These are phyloP conservation scores for Crassisporium funariophilum DNA, from an alignment of 768 basidiomycete species.

Conservation along the genomic window DNA sequence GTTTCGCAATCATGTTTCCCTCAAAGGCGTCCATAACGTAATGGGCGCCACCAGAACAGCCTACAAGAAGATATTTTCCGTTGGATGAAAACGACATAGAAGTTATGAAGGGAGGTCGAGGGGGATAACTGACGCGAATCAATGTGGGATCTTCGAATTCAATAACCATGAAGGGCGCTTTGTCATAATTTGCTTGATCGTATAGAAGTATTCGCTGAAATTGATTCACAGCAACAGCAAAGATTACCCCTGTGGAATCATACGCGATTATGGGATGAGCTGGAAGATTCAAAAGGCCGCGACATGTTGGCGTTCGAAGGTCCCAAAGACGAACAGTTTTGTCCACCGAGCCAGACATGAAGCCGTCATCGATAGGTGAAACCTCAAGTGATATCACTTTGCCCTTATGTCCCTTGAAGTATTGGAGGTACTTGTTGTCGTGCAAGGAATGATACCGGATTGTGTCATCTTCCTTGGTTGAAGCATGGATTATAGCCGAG, in stretches of 20 bases:
- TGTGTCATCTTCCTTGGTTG: slow-evolving; percentile 94
- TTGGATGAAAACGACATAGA: slow-evolving; percentile 89
- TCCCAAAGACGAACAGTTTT: slow-evolving; percentile 98
- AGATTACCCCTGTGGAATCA: slow-evolving; percentile 79
- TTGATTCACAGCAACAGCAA: slow-evolving; percentile 84
- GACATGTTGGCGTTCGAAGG: slow-evolving; percentile 74
- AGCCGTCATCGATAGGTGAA: slow-evolving; percentile 91
- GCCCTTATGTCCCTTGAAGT: slow-evolving; percentile 93
- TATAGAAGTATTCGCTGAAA: slow-evolving; percentile 84
- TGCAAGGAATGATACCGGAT: slow-evolving; percentile 94
- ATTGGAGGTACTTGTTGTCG: slow-evolving; percentile 94
- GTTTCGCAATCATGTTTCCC: slow-evolving; percentile 78
- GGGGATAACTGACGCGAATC: slow-evolving; percentile 76
- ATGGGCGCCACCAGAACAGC: slow-evolving; percentile 91
- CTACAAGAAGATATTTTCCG: slow-evolving; percentile 87
- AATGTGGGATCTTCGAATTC: slow-evolving; percentile 82
- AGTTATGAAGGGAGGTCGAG: slow-evolving; percentile 88
- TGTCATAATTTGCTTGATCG: slow-evolving; percentile 85
- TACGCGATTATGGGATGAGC: slow-evolving; percentile 81
- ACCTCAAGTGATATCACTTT: slow-evolving; percentile 90
- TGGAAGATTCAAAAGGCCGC: slow-evolving; percentile 77
- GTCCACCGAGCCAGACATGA: slow-evolving; percentile 94
- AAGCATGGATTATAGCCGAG: slow-evolving; percentile 83
- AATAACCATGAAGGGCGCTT: slow-evolving; percentile 86
- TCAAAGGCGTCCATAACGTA: slow-evolving; percentile 93